Base-by-base conservation (phyloP, 345 rosid species). In the Passiflora organensis region DNA sequence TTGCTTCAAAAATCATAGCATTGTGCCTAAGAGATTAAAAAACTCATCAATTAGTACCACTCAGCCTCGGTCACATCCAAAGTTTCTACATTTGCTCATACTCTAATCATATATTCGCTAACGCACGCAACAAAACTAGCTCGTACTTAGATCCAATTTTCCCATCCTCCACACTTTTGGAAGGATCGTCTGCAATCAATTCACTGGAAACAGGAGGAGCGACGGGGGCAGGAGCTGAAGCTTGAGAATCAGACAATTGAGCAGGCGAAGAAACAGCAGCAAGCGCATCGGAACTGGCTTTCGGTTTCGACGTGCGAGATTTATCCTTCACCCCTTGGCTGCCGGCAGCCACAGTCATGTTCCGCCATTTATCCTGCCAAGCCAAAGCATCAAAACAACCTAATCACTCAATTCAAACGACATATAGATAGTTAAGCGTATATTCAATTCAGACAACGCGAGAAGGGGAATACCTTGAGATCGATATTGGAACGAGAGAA, bases 311-410 rank as follows among this genome's bases (percentile, higher is more conserved):
- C 8, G 80, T 56, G n/a, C 34, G 34, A 28, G 34, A 28, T 8
- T 28, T 28, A 2, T 28, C 34, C 34, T 28, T 28, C 34, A 28
- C 34, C 56, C 78, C 78, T 68, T 70, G 86, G 46, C 71, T 65
- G 17, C 78, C 73, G n/a, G 73, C 72, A 66, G 82, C 72, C 42
- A 83, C 34, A 28, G 34, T 28, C 34, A 28, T 28, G 34, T 28
- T 89, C 66, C 96, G 73, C 99, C 96, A 93, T 62, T 93, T 93
- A 62, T 93, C 99, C 99, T 93, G 43, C 5, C 2, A 23, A 59
- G 56, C 24, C 47, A 60, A n/a, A 28, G 34, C 34, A n/a, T n/a
- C n/a, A n/a, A n/a, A n/a, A n/a, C 15, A 43, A n/a, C 13, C 32
- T 45, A 2, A 10, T 13, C 38, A 54, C 17, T 2, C 20, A n/a